These are phyloP conservation scores for Lagenidium sp. DNA, from an alignment of 352 stramenopile species.

Conservation along the genomic window DNA sequence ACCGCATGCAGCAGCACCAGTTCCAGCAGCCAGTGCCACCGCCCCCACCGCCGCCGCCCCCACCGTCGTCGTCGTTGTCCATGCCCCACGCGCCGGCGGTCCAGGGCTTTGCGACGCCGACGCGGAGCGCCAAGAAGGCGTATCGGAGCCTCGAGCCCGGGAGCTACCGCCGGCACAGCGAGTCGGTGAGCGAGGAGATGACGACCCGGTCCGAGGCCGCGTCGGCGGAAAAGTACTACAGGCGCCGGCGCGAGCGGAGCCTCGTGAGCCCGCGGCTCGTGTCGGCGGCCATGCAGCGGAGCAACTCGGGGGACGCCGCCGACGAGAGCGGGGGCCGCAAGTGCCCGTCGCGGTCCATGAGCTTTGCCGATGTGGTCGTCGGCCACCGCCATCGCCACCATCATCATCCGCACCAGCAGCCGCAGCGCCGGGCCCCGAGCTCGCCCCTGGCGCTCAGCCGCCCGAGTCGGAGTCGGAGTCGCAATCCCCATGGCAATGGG, in stretches of 20 bases:
- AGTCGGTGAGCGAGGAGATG: slow-evolving; percentile 55
- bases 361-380: slow-evolving; percentile 79
- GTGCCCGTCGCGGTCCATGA: slow-evolving; percentile 63
- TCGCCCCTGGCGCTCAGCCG: slow-evolving; percentile 34
- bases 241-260: slow-evolving; percentile 19
- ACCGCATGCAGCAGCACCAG: slow-evolving; percentile 9
- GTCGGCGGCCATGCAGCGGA: slow-evolving; percentile 16
- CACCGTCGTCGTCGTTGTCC: too few relatives aligned
- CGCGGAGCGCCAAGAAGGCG: slow-evolving; percentile 1
- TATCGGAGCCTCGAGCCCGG: slow-evolving; percentile 5
- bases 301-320: slow-evolving; percentile 11
- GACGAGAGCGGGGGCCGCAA: slow-evolving; percentile 29
- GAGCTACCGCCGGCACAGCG: slow-evolving; percentile 48
- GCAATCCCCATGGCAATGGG: slow-evolving; percentile 30
- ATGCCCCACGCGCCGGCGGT: too few relatives aligned
- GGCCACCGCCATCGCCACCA: slow-evolving; percentile 15
- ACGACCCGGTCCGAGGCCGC: slow-evolving; percentile 44
- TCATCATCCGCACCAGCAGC: slow-evolving; percentile 5
- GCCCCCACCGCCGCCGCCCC: too few relatives aligned
- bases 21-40: slow-evolving; percentile 13
- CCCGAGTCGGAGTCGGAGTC: too few relatives aligned
- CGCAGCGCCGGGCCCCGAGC: slow-evolving; percentile 23
- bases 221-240: slow-evolving; percentile 33
- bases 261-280: slow-evolving; percentile 36
- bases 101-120: too few relatives aligned